Conservation (phyloP, 163 green algal species). For the Trebouxia gelatinosa region DNA sequence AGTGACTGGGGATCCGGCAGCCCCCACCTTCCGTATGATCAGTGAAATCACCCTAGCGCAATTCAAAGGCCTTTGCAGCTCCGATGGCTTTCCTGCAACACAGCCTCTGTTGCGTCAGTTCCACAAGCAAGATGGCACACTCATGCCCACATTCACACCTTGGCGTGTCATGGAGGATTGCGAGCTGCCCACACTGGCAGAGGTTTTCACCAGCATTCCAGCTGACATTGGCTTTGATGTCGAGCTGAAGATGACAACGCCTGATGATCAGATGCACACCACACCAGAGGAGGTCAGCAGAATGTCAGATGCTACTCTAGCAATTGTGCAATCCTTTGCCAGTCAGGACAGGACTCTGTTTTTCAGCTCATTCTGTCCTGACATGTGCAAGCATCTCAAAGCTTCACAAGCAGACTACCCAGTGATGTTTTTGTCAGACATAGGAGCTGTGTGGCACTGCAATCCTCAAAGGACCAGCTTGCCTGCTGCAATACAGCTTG, state of each 20-base stretch:
- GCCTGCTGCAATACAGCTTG: constrained; percentile 60
- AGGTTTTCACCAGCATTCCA: constrained; percentile 52
- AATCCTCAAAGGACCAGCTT: constrained; percentile 70
- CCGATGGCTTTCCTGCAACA: not conserved
- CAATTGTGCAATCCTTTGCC: constrained; percentile 6
- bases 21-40: constrained; percentile 17
- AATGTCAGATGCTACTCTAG: constrained; percentile 41
- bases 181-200: constrained; percentile 65
- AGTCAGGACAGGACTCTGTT: constrained; percentile 51
- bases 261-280: constrained; percentile 50
- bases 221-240: constrained; percentile 74
- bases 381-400: constrained; percentile 67
- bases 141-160: not conserved
- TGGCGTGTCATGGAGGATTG: constrained; percentile 15
- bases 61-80: constrained; percentile 38
- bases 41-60: constrained; percentile 33
- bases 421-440: constrained; percentile 74
- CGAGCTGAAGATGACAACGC: constrained; percentile 83
- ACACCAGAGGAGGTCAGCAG: constrained; percentile 36
- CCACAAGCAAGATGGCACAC: constrained; percentile 11
- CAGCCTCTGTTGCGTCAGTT: constrained; percentile 18
- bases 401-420: constrained; percentile 36
- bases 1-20: constrained; percentile 37
- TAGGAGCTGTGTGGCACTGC: constrained; percentile 56
- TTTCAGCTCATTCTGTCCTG: constrained; percentile 81